phyloP scores from a whole-genome alignment of 2,329 filamentous ascomycete genomes.

The Leptographium galeiforme region DNA sequence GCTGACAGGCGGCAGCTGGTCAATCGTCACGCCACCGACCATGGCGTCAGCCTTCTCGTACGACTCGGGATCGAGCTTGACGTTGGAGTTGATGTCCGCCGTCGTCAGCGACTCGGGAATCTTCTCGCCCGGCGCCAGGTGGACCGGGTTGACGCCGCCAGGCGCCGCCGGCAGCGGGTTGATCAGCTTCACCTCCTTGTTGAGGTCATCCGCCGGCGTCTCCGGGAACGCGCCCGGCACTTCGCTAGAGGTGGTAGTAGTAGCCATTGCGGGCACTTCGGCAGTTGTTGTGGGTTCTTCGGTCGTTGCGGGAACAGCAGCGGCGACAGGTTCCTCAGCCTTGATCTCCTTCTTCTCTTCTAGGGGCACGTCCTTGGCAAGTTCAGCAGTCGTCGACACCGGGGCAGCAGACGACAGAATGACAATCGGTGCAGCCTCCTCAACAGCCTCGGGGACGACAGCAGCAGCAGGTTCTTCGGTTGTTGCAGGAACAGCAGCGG shows the following conservation, averaged over 20 bases:
- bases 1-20: conserved; percentile 40
- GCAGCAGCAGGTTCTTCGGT: not conserved
- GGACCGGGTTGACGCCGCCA: conserved; percentile 64
- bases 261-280: not conserved
- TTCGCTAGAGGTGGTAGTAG: not conserved
- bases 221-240: conserved; percentile 29
- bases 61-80: conserved; percentile 69
- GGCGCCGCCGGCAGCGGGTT: conserved; percentile 49
- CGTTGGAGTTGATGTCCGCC: conserved; percentile 56
- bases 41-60: conserved; percentile 69
- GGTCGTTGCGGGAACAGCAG: too few relatives aligned
- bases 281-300: not conserved
- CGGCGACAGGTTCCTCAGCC: not conserved
- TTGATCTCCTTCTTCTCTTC: not conserved
- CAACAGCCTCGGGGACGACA: not conserved
- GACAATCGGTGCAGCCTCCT: conserved; percentile 18
- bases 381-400: conserved; percentile 52
- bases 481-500: too few relatives aligned
- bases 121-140: conserved; percentile 65
- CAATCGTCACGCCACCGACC: conserved; percentile 28
- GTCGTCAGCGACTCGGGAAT: conserved; percentile 57
- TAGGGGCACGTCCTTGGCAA: conserved; percentile 28
- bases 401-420: conserved; percentile 53
- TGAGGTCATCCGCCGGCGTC: conserved; percentile 37
- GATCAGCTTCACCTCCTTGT: conserved; percentile 39